phyloP scores from a whole-genome alignment of 2,329 filamentous ascomycete genomes.

The Ophiostoma ips region DNA sequence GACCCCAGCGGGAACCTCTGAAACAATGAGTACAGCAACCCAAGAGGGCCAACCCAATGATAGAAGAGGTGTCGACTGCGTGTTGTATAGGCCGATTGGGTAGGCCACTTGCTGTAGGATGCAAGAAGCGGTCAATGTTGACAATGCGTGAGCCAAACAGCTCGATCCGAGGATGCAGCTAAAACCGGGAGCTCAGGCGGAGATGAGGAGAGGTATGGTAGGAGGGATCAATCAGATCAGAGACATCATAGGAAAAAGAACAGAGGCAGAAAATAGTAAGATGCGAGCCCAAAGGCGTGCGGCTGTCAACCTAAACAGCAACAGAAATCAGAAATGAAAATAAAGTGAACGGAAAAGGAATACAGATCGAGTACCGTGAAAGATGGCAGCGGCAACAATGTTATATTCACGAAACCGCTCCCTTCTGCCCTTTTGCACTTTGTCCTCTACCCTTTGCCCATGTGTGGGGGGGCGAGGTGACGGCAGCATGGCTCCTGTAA shows the following conservation, averaged over 20 bases:
- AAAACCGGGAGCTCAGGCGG: background rate
- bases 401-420: background rate
- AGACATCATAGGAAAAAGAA: background rate
- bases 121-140: background rate
- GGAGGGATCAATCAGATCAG: too few species aligned
- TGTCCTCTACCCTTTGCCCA: background rate
- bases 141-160: background rate
- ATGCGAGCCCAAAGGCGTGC: background rate
- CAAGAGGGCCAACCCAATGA: background rate
- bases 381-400: slow-evolving; percentile 6
- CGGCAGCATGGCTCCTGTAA: background rate
- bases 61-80: background rate
- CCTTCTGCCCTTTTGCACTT: background rate
- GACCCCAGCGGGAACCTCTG: too few species aligned
- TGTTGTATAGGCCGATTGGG: slow-evolving; percentile 1
- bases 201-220: background rate
- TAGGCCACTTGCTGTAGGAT: background rate
- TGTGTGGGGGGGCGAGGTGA: background rate
- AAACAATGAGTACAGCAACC: background rate
- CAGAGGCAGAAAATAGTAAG: background rate
- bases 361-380: slow-evolving; percentile 3
- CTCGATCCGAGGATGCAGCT: background rate
- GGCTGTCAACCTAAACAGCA: background rate
- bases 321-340: background rate
- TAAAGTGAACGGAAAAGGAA: background rate